phyloP scores from a whole-genome alignment of 495 filamentous ascomycete genomes.

The Oidiodendron maius region DNA sequence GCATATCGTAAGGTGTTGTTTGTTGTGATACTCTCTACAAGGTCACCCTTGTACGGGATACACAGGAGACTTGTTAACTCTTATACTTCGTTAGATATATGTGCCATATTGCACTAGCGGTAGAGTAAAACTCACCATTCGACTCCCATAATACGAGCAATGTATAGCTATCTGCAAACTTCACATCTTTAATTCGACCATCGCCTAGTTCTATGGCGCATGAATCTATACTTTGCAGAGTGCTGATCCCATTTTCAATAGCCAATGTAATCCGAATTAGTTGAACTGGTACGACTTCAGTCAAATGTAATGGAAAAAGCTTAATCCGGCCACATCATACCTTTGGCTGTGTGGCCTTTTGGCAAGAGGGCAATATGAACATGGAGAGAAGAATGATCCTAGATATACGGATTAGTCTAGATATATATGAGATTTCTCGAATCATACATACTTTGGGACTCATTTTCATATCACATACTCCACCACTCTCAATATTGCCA shows the following conservation, averaged over 20 bases:
- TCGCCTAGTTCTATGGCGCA: constrained; percentile 33
- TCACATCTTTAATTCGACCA: constrained; percentile 40
- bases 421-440: background rate
- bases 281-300: constrained; percentile 32
- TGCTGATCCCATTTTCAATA: constrained; percentile 39
- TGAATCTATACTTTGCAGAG: constrained; percentile 20
- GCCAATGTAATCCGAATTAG: constrained; percentile 34
- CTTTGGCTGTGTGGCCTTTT: constrained; percentile 7
- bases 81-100: constrained; percentile 9
- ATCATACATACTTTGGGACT: constrained; percentile 1
- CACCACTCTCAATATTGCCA: constrained; percentile 27
- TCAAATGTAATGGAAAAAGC: no score
- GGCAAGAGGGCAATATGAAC: constrained; percentile 32
- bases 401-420: background rate
- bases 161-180: constrained; percentile 37
- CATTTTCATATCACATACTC: constrained; percentile 24
- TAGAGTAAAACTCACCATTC: constrained; percentile 25
- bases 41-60: constrained; percentile 14
- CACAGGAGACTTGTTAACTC: constrained; percentile 17
- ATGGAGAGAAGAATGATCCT: constrained; percentile 26
- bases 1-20: constrained; percentile 5
- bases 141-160: constrained; percentile 38
- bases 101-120: background rate
- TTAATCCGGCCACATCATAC: background rate
- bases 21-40: background rate